Evolutionary conservation across 306 rosid genomes (phyloP).

Genomic region (Rosa multiflora): DNA sequence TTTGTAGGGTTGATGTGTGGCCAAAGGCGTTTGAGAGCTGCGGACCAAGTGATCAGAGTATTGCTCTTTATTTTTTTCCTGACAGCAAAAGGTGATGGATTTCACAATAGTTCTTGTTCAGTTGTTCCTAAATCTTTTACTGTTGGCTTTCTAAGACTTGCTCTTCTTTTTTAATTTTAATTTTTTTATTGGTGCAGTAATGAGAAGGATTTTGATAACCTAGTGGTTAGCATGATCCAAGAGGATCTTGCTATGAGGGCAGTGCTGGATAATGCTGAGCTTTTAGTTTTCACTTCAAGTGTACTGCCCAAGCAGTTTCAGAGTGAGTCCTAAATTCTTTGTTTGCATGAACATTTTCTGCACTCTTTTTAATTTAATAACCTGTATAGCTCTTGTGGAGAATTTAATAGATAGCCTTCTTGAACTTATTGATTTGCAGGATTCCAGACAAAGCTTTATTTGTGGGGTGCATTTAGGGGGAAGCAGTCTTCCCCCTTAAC

Average conservation of each 20-base stretch:
- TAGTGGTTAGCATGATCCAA: constrained; percentile 47
- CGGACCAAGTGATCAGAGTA: constrained; percentile 50
- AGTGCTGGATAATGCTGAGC: constrained; percentile 52
- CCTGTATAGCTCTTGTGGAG: constrained; percentile 14
- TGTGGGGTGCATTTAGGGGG: constrained; percentile 79
- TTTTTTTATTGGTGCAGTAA: constrained; percentile 27
- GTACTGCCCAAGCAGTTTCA: constrained; percentile 40
- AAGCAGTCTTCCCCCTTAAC: constrained; percentile 29
- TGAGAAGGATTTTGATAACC: constrained; percentile 42
- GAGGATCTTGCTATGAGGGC: constrained; percentile 53
- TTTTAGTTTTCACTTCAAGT: constrained; percentile 63
- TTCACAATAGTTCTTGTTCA: constrained; percentile 8
- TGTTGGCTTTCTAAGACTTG: not conserved
- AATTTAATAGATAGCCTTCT: not conserved
- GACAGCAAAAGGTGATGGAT: constrained; percentile 48
- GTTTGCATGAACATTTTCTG: not conserved
- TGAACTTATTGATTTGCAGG: constrained; percentile 44
- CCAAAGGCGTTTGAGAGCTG: constrained; percentile 54
- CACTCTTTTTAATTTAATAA: not conserved
- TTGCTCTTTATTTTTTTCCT: constrained; percentile 80
- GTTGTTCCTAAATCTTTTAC: not conserved
- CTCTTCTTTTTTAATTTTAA: not conserved
- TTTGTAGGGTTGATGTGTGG: constrained; percentile 53
- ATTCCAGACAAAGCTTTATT: constrained; percentile 55
- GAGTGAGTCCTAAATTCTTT: constrained; percentile 49